These are phyloP conservation scores for Blastobotrys illinoisensis DNA, from an alignment of 1,139 yeast genomes.

Conservation along the genomic window DNA sequence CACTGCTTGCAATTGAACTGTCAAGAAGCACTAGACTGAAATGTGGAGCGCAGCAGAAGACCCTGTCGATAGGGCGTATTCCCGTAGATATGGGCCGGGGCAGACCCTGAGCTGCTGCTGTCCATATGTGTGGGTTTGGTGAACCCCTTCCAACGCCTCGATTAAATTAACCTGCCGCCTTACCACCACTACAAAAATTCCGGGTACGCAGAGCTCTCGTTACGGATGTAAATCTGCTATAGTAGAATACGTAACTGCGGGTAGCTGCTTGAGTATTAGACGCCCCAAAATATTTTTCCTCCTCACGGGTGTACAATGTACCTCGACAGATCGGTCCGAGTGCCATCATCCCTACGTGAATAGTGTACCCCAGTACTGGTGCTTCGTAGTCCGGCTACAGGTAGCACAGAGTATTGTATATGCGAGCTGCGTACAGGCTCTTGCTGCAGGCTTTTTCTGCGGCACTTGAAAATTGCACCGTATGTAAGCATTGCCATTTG, in stretches of 20 bases:
- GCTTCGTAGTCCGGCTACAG: neutral
- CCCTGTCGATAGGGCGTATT: neutral
- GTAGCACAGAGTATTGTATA: neutral
- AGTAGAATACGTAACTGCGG: too few species aligned
- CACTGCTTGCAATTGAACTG: neutral
- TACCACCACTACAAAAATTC: neutral
- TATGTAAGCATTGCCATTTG: neutral
- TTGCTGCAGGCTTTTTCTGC: neutral
- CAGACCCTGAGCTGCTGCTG: neutral
- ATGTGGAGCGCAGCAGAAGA: neutral
- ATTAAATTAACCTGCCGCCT: neutral
- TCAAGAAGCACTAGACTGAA: neutral
- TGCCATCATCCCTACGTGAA: neutral
- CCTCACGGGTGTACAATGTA: neutral
- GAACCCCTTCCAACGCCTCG: neutral
- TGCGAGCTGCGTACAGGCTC: neutral
- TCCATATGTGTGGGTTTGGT: neutral
- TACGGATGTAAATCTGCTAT: too few species aligned
- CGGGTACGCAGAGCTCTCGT: too few species aligned
- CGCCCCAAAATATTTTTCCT: neutral
- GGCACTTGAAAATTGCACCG: neutral
- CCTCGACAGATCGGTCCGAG: neutral
- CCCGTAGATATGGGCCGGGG: too few species aligned
- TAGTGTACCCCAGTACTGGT: neutral
- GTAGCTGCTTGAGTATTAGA: too few species aligned